phyloP scores from a whole-genome alignment of 768 basidiomycete species.

The Lentinula raphanica region DNA sequence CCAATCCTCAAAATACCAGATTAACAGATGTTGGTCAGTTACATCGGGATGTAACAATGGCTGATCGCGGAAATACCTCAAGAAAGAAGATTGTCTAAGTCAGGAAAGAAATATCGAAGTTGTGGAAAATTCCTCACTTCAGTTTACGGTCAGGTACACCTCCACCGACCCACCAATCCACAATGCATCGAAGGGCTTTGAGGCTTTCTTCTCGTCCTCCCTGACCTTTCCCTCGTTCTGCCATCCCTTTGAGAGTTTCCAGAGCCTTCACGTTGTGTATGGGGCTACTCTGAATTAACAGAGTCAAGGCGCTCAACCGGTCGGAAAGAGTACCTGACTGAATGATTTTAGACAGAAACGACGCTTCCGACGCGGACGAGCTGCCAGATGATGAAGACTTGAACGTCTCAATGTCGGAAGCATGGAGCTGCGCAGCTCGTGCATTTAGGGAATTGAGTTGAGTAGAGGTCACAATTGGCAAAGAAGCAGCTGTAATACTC shows the following conservation, averaged over 20 bases:
- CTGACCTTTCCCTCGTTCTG: constrained; percentile 72
- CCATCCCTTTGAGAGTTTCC: constrained; percentile 69
- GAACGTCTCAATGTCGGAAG: constrained; percentile 38
- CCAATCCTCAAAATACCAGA: constrained; percentile 97
- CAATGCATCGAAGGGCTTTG: constrained; percentile 84
- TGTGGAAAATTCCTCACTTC: constrained; percentile 44
- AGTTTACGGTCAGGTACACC: constrained; percentile 86
- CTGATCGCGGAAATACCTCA: constrained; percentile 91
- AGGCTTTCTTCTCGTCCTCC: constrained; percentile 91
- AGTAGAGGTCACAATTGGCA: constrained; percentile 32
- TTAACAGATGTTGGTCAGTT: constrained; percentile 66
- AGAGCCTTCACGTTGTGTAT: constrained; percentile 80
- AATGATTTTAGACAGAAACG: constrained; percentile 82
- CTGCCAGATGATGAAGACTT: constrained; percentile 47
- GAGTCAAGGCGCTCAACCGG: constrained; percentile 82
- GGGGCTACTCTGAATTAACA: constrained; percentile 85
- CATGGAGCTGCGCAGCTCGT: constrained; percentile 45
- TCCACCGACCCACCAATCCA: constrained; percentile 97
- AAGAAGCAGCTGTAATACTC: constrained; percentile 18
- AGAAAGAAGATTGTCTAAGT: background rate
- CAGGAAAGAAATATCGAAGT: background rate
- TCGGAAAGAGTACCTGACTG: constrained; percentile 88
- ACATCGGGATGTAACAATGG: constrained; percentile 57
- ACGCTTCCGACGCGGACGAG: constrained; percentile 67
- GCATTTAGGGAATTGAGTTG: constrained; percentile 41